Evolutionary conservation across 768 basidiomycete genomes (phyloP).

Genomic region (Panus rudis): DNA sequence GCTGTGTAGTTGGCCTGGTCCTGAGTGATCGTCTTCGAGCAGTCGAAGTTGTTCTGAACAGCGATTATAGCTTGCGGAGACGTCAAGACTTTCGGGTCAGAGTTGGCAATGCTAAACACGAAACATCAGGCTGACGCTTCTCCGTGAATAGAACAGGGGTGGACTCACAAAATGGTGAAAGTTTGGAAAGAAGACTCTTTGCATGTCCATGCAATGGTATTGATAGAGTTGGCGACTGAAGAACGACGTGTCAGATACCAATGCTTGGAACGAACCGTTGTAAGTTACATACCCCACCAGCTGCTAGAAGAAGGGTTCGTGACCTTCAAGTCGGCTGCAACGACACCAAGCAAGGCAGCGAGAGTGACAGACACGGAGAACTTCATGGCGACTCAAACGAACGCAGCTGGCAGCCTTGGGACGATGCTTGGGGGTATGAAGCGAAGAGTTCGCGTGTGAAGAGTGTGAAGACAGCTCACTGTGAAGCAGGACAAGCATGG

Average conservation of each 20-base stretch:
- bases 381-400: conserved; percentile 14
- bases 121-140: background rate
- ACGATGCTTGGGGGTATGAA: too few species aligned
- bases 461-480: too few species aligned
- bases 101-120: conserved; percentile 36
- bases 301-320: conserved; percentile 34
- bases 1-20: conserved; percentile 34
- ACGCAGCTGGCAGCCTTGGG: too few species aligned
- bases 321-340: conserved; percentile 38
- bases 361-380: conserved; percentile 31
- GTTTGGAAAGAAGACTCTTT: conserved; percentile 24
- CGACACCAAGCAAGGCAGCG: conserved; percentile 32
- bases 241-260: background rate
- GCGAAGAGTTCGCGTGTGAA: too few species aligned
- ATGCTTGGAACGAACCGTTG: background rate
- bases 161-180: conserved; percentile 51
- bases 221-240: conserved; percentile 49
- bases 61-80: conserved; percentile 42
- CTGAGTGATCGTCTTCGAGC: conserved; percentile 45
- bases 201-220: conserved; percentile 58
- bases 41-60: conserved; percentile 47
- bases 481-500: too few species aligned
- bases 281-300: conserved; percentile 55
- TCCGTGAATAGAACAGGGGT: conserved; percentile 3
- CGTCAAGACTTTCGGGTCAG: conserved; percentile 31